Base-by-base conservation (phyloP, 495 filamentous ascomycete species). In the Aspergillus affinis region DNA sequence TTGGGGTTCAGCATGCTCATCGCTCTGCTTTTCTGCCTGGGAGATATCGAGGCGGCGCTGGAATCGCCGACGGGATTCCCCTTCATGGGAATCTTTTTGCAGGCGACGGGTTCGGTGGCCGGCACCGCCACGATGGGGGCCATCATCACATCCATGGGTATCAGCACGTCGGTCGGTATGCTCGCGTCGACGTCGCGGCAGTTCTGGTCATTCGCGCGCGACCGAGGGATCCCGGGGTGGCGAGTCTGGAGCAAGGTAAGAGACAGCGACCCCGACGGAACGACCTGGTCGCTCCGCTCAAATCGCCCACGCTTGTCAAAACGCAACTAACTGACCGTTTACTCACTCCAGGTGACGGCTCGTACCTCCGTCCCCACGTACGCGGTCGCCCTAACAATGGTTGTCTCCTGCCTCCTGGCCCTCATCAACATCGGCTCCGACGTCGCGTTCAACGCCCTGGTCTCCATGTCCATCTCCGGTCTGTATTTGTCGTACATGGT, bases 131-230 rank as follows among this genome's bases (percentile, higher is more conserved):
- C 72, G 0, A 80, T 85, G 78, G 66, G 66, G 2, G 70, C 73
- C 9, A 75, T 84, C 17, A 50, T 84, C 2, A 71, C 79, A 0
- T 64, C 76, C 1, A 69, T 82, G 55, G 70, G 68, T 6, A 61
- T 75, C n/a, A 75, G 71, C 12, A 75, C 73, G 0, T 72, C 72
- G 1, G 74, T 84, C 12, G 73, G 78, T 8, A 72, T 76, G 61
- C 59, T 81, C 32, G 81, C 82, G 19, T 75, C 82, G 0, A 65
- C 78, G 1, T 83, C 82, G 10, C 75, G 84, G 3, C 74, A 82
- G 62, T 71, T 80, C 26, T 86, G 82, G 81, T 78, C 82, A 0
- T 84, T 86, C 59, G 74, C 81, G 0, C 72, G 83, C 6, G 83
- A 86, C 57, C 72, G 75, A 15, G 82, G 79, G 6, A 61, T 84